Conservation (phyloP, 257 asterid genomes). For the Plantago major region DNA sequence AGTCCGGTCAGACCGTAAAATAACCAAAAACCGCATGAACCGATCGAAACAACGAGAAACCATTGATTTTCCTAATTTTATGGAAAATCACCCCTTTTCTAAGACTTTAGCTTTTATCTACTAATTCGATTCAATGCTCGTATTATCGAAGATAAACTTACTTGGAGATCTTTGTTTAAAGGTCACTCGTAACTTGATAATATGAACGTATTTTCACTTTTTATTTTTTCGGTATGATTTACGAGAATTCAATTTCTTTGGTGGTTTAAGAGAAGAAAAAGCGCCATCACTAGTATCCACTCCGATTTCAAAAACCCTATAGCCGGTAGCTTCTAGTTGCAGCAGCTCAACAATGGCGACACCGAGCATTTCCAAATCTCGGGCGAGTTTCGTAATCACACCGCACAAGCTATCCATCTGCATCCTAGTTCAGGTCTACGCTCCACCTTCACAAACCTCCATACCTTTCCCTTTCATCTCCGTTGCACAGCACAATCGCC, state of each 20-base stretch:
- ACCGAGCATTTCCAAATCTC: constrained; percentile 45
- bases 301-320: constrained; percentile 35
- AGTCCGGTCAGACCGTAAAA: too few species aligned
- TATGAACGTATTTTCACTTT: too few species aligned
- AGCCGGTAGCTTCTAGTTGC: constrained; percentile 9
- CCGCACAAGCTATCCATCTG: constrained; percentile 90
- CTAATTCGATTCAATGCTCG: too few species aligned
- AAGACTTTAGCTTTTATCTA: too few species aligned
- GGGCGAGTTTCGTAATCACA: constrained; percentile 56
- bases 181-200: too few species aligned
- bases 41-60: too few species aligned
- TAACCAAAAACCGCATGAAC: too few species aligned
- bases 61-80: too few species aligned
- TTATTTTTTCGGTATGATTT: too few species aligned
- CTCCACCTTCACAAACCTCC: constrained; percentile 75
- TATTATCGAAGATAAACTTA: too few species aligned
- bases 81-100: too few species aligned
- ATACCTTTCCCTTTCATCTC: constrained; percentile 86
- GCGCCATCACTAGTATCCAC: background rate
- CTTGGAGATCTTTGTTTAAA: too few species aligned
- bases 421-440: constrained; percentile 65
- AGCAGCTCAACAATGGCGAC: constrained; percentile 39
- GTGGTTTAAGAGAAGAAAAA: constrained; percentile 6
- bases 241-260: background rate
- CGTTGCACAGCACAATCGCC: constrained; percentile 76